A percentile compares a stretch with the other conserved stretches of the same genome.
phyloP scores from a whole-genome alignment of 78 protist genomes.

The Parvularia atlantis region DNA sequence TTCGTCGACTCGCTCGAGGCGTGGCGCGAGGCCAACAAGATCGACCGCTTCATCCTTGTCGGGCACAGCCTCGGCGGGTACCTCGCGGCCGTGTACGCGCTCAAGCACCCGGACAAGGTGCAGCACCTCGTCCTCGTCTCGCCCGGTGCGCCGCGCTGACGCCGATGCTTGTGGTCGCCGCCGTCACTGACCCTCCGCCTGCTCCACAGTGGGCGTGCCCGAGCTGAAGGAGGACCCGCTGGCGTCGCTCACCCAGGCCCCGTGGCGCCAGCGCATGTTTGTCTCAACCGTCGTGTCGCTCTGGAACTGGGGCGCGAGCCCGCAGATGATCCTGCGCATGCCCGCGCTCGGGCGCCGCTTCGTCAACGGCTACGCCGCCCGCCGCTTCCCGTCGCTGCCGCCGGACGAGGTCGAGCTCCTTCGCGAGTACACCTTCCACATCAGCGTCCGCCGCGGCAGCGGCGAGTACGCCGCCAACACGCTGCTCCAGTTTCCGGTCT shows the following conservation, averaged over 20 bases:
- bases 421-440: background rate
- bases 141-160: background rate
- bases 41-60: background rate
- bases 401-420: background rate
- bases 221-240: background rate
- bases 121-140: background rate
- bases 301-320: background rate
- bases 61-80: conserved; percentile 18
- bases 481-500: background rate
- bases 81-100: conserved; percentile 2
- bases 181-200: background rate
- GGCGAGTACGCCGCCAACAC: conserved; percentile 11
- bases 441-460: background rate
- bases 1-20: conserved; percentile 2
- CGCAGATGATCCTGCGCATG: background rate
- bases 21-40: background rate
- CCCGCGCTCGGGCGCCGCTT: background rate
- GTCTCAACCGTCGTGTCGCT: background rate
- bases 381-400: background rate
- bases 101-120: conserved; percentile 9
- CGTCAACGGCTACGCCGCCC: background rate
- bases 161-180: background rate
- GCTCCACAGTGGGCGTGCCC: background rate
- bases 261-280: background rate
- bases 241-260: background rate